These are phyloP conservation scores for Eurotiales sp. DNA, from an alignment of 2,329 filamentous ascomycete species.

Conservation along the genomic window DNA sequence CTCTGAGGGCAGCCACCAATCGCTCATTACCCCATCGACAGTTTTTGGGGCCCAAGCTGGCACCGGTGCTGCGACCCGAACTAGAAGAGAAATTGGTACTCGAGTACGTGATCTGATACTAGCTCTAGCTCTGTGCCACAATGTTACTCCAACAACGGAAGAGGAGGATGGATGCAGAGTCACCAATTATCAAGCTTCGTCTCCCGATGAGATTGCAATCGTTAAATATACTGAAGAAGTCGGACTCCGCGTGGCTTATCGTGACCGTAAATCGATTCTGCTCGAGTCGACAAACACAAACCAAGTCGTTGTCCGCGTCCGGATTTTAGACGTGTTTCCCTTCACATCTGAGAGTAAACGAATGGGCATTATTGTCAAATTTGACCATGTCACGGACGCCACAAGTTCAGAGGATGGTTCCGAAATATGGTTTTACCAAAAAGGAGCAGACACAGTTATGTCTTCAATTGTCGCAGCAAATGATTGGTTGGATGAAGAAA, in stretches of 20 bases:
- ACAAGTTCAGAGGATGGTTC: constrained; percentile 54
- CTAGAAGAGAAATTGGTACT: constrained; percentile 86
- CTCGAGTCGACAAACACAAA: constrained; percentile 74
- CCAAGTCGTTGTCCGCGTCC: constrained; percentile 73
- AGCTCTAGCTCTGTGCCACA: constrained; percentile 90
- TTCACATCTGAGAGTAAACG: constrained; percentile 97
- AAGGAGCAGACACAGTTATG: constrained; percentile 98
- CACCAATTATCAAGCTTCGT: constrained; percentile 92
- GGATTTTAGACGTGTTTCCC: constrained; percentile 90
- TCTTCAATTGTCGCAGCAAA: constrained; percentile 89
- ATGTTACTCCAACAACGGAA: constrained; percentile 88
- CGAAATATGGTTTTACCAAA: constrained; percentile 98
- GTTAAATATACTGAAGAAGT: constrained; percentile 93
- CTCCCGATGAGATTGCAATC: constrained; percentile 96
- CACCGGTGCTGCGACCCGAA: constrained; percentile 66
- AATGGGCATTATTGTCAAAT: constrained; percentile 95
- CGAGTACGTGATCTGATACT: constrained; percentile 90
- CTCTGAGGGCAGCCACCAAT: constrained; percentile 44
- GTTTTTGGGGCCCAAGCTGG: constrained; percentile 59
- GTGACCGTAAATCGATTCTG: constrained; percentile 81
- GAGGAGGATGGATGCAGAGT: constrained; percentile 72
- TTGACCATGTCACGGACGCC: constrained; percentile 57
- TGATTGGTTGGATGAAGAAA: constrained; percentile 98
- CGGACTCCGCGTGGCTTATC: constrained; percentile 75
- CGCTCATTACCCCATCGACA: constrained; percentile 73